Evolutionary conservation across 352 stramenopile genomes (phyloP).

Genomic region (Globisporangium paroecandrum): DNA sequence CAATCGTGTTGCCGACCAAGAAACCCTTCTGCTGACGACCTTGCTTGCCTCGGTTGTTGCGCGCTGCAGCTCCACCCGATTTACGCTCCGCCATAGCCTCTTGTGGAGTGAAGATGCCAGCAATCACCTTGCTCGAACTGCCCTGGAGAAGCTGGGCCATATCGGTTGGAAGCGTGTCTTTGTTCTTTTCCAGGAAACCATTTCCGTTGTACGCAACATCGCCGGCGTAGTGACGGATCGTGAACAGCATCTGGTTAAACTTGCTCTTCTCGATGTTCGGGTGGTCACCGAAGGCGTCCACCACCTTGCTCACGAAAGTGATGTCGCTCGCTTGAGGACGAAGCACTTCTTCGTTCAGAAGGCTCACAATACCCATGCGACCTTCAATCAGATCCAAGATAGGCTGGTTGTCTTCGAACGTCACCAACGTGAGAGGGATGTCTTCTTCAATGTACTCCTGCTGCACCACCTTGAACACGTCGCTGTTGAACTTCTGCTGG

Average conservation of each 20-base stretch:
- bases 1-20: conserved; percentile 79
- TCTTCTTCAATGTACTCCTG: conserved; percentile 93
- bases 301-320: conserved; percentile 82
- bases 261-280: conserved; percentile 83
- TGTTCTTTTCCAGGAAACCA: conserved; percentile 85
- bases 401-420: conserved; percentile 90
- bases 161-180: conserved; percentile 77
- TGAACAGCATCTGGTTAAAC: conserved; percentile 81
- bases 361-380: conserved; percentile 83
- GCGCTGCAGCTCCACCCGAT: conserved; percentile 13
- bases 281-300: conserved; percentile 72
- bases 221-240: conserved; percentile 78
- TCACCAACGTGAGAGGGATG: conserved; percentile 79
- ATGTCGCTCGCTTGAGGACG: conserved; percentile 78
- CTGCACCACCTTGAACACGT: conserved; percentile 95
- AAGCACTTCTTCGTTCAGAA: conserved; percentile 96
- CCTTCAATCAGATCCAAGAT: conserved; percentile 90
- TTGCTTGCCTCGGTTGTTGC: conserved; percentile 42
- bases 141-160: conserved; percentile 74
- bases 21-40: conserved; percentile 67
- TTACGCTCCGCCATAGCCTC: conserved; percentile 24
- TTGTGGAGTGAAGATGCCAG: conserved; percentile 56
- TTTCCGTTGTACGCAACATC: conserved; percentile 79
- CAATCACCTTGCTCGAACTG: conserved; percentile 58
- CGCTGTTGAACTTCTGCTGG: conserved; percentile 88